Conservation (phyloP, 768 basidiomycete genomes). For the Pisolithus marmoratus region DNA sequence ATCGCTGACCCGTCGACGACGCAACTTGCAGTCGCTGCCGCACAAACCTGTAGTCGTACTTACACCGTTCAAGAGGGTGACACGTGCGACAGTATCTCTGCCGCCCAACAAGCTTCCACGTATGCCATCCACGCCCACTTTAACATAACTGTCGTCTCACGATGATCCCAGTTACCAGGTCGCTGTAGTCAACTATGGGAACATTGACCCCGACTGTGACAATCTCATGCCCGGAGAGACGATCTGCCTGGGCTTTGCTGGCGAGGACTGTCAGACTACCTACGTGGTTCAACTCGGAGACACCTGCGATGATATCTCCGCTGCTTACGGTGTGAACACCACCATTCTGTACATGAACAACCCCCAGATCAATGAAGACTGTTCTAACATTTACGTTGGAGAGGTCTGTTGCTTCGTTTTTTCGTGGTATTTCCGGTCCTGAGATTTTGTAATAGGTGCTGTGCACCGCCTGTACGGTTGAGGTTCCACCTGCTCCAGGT, state of each 20-base stretch:
- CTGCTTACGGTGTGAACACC: slow-evolving; percentile 37
- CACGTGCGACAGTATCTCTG: slow-evolving; percentile 67
- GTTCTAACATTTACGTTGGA: slow-evolving; percentile 67
- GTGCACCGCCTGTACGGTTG: slow-evolving; percentile 39
- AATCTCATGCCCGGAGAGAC: slow-evolving; percentile 48
- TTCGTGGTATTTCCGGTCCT: neutral
- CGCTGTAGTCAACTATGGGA: slow-evolving; percentile 48
- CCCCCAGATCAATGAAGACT: slow-evolving; percentile 56
- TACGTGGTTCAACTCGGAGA: slow-evolving; percentile 54
- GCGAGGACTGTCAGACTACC: slow-evolving; percentile 57
- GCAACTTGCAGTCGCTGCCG: slow-evolving; percentile 15
- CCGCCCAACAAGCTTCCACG: slow-evolving; percentile 59
- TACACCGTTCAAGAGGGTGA: slow-evolving; percentile 61
- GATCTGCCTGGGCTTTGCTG: slow-evolving; percentile 58
- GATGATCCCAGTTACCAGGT: slow-evolving; percentile 59
- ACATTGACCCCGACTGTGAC: slow-evolving; percentile 47
- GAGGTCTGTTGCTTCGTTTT: slow-evolving; percentile 44
- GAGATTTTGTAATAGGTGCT: slow-evolving; percentile 37
- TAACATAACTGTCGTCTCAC: neutral
- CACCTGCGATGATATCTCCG: slow-evolving; percentile 49
- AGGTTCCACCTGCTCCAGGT: slow-evolving; percentile 39
- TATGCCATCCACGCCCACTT: slow-evolving; percentile 27
- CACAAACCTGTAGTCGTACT: slow-evolving; percentile 44
- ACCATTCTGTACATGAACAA: slow-evolving; percentile 63
- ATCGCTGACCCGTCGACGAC: slow-evolving; percentile 4